A percentile compares a stretch with the other conserved stretches of the same genome.
Conservation (phyloP, 495 filamentous ascomycete species). For the Mytilinidion resinicola region DNA sequence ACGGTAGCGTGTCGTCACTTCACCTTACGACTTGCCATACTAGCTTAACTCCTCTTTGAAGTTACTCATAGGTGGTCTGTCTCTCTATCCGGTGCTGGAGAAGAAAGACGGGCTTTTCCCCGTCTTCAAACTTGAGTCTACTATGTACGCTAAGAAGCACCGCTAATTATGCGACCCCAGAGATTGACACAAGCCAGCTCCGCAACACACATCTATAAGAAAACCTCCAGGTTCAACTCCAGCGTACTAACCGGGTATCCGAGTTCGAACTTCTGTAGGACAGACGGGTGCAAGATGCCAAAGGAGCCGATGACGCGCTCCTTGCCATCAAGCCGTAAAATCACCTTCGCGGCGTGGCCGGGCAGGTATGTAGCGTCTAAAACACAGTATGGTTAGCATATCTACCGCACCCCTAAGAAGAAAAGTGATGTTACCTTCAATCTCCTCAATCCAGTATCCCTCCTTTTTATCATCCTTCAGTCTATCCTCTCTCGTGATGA, state of each 20-base stretch:
- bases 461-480: slow-evolving; percentile 48
- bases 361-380: slow-evolving; percentile 84
- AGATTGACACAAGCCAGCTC: too few relatives aligned
- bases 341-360: slow-evolving; percentile 80
- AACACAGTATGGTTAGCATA: neutral
- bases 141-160: too few relatives aligned
- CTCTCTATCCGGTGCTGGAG: neutral
- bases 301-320: slow-evolving; percentile 73
- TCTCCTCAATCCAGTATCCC: slow-evolving; percentile 86
- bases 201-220: slow-evolving; percentile 52
- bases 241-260: slow-evolving; percentile 91
- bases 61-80: too few relatives aligned
- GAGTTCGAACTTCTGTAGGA: slow-evolving; percentile 89
- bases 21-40: too few relatives aligned
- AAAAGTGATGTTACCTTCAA: slow-evolving; percentile 56
- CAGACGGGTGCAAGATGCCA: slow-evolving; percentile 87
- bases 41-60: too few relatives aligned
- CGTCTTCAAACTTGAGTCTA: too few relatives aligned
- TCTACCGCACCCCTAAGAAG: neutral
- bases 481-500: slow-evolving; percentile 69
- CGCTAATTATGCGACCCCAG: too few relatives aligned
- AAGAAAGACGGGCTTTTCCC: neutral
- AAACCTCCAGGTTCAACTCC: slow-evolving; percentile 91
- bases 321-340: slow-evolving; percentile 63
- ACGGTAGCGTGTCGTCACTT: too few relatives aligned